Conservation (phyloP, 176 grass and related monocot genomes). For the Melocanna baccifera region DNA sequence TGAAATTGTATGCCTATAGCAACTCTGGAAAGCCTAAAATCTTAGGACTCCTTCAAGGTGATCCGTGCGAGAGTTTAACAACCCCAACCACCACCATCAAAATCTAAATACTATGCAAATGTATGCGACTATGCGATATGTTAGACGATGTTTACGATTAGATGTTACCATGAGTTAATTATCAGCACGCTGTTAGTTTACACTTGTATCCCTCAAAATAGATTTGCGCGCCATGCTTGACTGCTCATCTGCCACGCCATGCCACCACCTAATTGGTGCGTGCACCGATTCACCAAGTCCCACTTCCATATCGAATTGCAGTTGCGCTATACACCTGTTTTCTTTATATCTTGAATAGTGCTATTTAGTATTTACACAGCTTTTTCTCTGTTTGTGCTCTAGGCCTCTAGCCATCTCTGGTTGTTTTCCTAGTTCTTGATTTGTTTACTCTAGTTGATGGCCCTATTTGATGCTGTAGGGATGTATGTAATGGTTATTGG, state of each 20-base stretch:
- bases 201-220: neutral
- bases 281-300: neutral
- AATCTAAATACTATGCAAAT: neutral
- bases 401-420: neutral
- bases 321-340: neutral
- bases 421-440: neutral
- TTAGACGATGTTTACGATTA: neutral
- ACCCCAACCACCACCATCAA: neutral
- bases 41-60: too few relatives aligned
- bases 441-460: slow-evolving; percentile 4
- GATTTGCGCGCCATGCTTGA: neutral
- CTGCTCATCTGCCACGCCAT: neutral
- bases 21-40: neutral
- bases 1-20: neutral
- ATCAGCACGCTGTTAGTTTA: neutral
- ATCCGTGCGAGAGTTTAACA: neutral
- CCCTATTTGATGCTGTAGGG: slow-evolving; percentile 39
- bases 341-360: slow-evolving; percentile 11
- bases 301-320: neutral
- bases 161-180: neutral
- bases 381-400: neutral
- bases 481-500: slow-evolving; percentile 87
- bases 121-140: neutral
- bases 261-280: neutral
- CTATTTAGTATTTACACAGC: neutral